A percentile compares a stretch with the other conserved stretches of the same genome.
Evolutionary conservation across 2,329 filamentous ascomycete genomes (phyloP).

Genomic region (Aureobasidium namibiae): DNA sequence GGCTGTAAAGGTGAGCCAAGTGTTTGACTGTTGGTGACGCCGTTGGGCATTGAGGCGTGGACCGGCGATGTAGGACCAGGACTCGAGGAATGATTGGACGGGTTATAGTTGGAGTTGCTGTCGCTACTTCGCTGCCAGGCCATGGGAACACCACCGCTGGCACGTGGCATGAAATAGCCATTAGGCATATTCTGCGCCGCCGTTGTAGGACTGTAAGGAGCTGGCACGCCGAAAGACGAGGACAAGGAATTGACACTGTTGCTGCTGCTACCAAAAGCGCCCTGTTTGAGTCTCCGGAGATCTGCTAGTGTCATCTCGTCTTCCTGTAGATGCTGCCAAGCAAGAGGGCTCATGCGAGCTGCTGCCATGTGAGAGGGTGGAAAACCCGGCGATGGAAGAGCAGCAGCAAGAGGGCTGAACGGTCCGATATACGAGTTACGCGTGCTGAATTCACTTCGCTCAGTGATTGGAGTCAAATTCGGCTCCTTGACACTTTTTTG

Average conservation of each 20-base stretch:
- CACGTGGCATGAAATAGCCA: slow-evolving; percentile 10
- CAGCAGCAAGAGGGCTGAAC: slow-evolving; percentile 12
- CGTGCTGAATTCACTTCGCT: slow-evolving; percentile 91
- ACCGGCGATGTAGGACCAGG: slow-evolving; percentile 12
- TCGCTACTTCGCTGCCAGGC: slow-evolving; percentile 19
- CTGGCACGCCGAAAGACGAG: not conserved
- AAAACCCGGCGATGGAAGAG: slow-evolving; percentile 7
- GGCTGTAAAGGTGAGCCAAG: not conserved
- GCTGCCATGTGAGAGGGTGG: slow-evolving; percentile 4
- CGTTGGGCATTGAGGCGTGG: not conserved
- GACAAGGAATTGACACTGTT: slow-evolving; percentile 9
- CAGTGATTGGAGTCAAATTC: slow-evolving; percentile 91
- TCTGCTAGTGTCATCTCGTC: slow-evolving; percentile 15
- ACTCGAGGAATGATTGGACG: slow-evolving; percentile 11
- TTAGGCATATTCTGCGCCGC: not conserved
- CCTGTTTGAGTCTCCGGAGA: slow-evolving; percentile 8
- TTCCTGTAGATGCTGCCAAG: slow-evolving; percentile 12
- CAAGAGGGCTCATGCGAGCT: slow-evolving; percentile 13
- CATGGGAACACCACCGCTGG: slow-evolving; percentile 18
- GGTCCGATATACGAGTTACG: slow-evolving; percentile 69
- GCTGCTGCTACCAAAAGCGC: slow-evolving; percentile 11
- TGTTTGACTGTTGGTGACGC: not conserved
- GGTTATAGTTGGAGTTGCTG: slow-evolving; percentile 14
- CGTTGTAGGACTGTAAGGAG: not conserved
- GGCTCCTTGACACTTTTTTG: slow-evolving; percentile 77